A percentile compares a stretch with the other conserved stretches of the same genome.
phyloP scores from a whole-genome alignment of 2,329 filamentous ascomycete genomes.

The Scedosporium dehoogii region DNA sequence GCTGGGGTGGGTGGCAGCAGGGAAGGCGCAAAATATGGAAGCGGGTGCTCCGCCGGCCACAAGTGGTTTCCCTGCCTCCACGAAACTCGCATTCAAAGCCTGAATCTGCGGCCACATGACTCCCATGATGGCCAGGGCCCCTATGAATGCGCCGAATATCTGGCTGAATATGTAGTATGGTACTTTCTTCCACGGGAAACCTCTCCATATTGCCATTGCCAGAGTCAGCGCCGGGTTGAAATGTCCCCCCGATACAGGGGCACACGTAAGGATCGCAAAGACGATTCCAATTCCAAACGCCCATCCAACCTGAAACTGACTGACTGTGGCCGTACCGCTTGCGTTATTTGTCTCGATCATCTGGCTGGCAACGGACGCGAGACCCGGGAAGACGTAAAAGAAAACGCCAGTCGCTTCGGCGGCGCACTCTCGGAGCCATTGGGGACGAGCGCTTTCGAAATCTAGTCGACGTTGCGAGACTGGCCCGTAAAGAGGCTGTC shows the following conservation, averaged over 20 bases:
- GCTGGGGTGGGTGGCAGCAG: constrained; percentile 36
- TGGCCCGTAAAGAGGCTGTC: constrained; percentile 15
- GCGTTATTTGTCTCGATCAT: constrained; percentile 33
- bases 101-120: constrained; percentile 42
- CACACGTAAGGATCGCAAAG: constrained; percentile 48
- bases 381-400: constrained; percentile 45
- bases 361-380: constrained; percentile 41
- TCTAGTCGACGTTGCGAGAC: constrained; percentile 43
- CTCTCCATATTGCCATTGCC: constrained; percentile 39
- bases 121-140: constrained; percentile 43
- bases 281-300: constrained; percentile 48
- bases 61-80: constrained; percentile 22
- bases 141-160: constrained; percentile 45
- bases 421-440: constrained; percentile 43
- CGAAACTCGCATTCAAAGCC: constrained; percentile 21
- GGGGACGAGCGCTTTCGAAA: constrained; percentile 42
- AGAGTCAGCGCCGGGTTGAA: constrained; percentile 43
- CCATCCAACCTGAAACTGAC: constrained; percentile 44
- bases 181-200: constrained; percentile 48
- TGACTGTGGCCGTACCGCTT: constrained; percentile 24
- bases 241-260: constrained; percentile 41
- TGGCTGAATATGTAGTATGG: constrained; percentile 47
- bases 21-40: constrained; percentile 45
- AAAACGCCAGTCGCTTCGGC: constrained; percentile 49
- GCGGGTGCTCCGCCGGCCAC: constrained; percentile 37